Evolutionary conservation across 352 stramenopile species (phyloP), one percentile per base, ranked within the genome.

Genomic region (Globisporangium solare): DNA sequence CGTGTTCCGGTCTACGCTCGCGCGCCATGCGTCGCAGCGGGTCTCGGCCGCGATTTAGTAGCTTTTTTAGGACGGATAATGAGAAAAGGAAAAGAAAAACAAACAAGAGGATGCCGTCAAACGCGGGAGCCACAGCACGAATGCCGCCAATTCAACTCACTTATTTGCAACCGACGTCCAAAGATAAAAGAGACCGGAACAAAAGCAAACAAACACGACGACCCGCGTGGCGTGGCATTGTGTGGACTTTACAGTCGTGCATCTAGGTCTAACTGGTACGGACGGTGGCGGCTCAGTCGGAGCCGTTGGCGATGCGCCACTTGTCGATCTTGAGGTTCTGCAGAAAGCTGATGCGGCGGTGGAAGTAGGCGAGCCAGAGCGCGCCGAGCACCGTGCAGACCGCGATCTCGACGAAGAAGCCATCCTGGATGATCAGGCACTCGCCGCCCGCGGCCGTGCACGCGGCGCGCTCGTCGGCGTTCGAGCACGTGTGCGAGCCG

Each of bases 261-360:
- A 27, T 27, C 6, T 2, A 6, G 24, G 3, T 35, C 27, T 35
- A 35, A 27, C 2, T 27, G 2, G 27, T 35, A n/a, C n/a, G n/a
- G n/a, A n/a, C n/a, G 27, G 27, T 35, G 27, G 1, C 10, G 4
- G 7, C n/a, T 40, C 47, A 83, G 35, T 82, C 69, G 24, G 67
- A 60, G 14, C 64, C 67, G 31, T 27, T 54, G 54, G 66, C 65
- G 24, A 94, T 73, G 51, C 84, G 84, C 84, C 84, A 94, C 61
- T 87, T 86, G 58, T 88, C 74, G 31, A 92, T 83, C 64, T 85
- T 89, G 48, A 94, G 74, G 47, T 91, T 86, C 64, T 94, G 84
- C 31, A 94, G 66, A 37, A 81, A 67, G 37, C 78, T 67, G 39
- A 92, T 78, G 47, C 74, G 79, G 37, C 68, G 74, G 65, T 84